Evolutionary conservation across 2,329 filamentous ascomycete genomes (phyloP).

Genomic region (Chaetomiaceae sp.): DNA sequence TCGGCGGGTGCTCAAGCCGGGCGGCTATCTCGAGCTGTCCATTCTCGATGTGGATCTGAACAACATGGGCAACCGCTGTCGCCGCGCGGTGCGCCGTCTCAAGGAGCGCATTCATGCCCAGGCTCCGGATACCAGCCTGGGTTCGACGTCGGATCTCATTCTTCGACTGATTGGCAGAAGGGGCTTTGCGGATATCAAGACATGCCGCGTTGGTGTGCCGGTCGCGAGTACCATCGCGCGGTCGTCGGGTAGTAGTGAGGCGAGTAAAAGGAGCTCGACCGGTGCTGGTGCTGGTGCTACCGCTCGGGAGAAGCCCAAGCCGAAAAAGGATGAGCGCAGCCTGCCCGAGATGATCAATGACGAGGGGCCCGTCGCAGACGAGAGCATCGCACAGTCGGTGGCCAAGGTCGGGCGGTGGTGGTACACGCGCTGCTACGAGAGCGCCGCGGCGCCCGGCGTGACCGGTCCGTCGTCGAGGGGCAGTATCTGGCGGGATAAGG

Average conservation of each 20-base stretch:
- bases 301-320: conserved; percentile 19
- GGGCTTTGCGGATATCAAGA: conserved; percentile 69
- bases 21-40: conserved; percentile 73
- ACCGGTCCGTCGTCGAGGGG: conserved; percentile 37
- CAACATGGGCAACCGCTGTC: conserved; percentile 71
- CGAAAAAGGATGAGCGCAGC: conserved; percentile 46
- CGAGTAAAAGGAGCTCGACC: conserved; percentile 16
- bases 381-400: conserved; percentile 87
- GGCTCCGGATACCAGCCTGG: conserved; percentile 57
- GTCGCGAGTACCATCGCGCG: conserved; percentile 52
- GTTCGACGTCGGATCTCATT: conserved; percentile 56
- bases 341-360: conserved; percentile 71
- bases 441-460: conserved; percentile 49
- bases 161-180: conserved; percentile 63
- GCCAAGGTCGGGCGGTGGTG: conserved; percentile 91
- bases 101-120: conserved; percentile 65
- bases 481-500: conserved; percentile 75
- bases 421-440: conserved; percentile 92
- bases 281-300: neutral
- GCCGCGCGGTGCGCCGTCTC: conserved; percentile 63
- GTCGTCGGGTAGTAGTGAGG: conserved; percentile 27
- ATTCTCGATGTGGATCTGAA: conserved; percentile 76
- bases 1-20: conserved; percentile 71
- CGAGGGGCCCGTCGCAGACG: conserved; percentile 66
- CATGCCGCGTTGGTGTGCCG: conserved; percentile 73